Evolutionary conservation across 176 grass and related monocot species (phyloP).

Genomic region (Carex cristatella): DNA sequence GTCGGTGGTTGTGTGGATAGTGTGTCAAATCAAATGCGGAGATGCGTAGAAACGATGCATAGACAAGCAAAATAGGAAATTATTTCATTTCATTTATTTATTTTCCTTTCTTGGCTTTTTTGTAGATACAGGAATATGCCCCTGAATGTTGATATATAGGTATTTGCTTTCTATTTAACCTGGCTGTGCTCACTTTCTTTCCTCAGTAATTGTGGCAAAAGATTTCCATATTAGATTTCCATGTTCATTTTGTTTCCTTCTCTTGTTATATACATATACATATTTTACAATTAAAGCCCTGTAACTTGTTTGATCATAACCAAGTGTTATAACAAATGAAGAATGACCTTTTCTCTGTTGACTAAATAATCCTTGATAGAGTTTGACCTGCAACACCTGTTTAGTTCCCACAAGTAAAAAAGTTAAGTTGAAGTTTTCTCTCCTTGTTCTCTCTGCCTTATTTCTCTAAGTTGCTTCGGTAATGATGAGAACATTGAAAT

Average conservation of each 20-base stretch:
- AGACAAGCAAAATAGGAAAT: background rate
- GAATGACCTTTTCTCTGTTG: background rate
- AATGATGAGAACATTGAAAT: background rate
- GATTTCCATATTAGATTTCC: background rate
- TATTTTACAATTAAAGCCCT: background rate
- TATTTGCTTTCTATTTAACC: conserved; percentile 8
- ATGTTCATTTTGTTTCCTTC: background rate
- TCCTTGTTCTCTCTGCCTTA: background rate
- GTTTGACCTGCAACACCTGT: background rate
- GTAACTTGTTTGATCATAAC: background rate
- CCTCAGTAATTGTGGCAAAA: background rate
- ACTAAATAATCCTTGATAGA: background rate
- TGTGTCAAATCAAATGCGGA: background rate
- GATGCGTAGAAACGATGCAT: background rate
- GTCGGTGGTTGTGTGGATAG: background rate
- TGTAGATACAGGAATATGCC: conserved; percentile 34
- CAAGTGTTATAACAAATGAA: background rate
- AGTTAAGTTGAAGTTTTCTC: background rate
- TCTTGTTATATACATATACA: background rate
- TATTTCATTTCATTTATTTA: conserved; percentile 14
- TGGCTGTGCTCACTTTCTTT: background rate
- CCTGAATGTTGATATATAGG: conserved; percentile 26
- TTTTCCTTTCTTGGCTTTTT: background rate
- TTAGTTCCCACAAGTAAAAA: background rate
- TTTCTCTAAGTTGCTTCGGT: conserved; percentile 7